Base-by-base conservation (phyloP, 2,329 filamentous ascomycete genomes). In the Stachybotrys echinatus region DNA sequence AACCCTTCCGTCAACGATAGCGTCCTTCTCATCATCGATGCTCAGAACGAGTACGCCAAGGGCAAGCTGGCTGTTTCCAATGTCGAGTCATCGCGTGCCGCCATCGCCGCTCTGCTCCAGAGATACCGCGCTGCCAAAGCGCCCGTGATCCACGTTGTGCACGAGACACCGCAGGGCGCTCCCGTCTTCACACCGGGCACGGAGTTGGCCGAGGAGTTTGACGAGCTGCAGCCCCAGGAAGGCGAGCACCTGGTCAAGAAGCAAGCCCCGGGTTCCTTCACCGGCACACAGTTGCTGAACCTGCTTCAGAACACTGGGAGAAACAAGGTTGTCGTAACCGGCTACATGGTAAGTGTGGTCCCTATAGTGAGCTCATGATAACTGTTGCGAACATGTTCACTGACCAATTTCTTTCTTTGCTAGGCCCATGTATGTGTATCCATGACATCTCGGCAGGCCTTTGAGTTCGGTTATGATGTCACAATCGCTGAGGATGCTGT, bases 111-210 rank as follows among this genome's bases (percentile, higher is more conserved):
- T 0, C 70, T 88, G 1, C 71, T 88, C 1, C 63, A 77, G 19
- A 80, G 74, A 53, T 88, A 87, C 65, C 76, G 85, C n/a, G 60
- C 69, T 1, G 74, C 70, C 0, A 65, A 68, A 3, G 74, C 74
- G 21, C 63, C 65, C 7, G 58, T 87, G 46, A 77, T 87, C 1
- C 84, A 88, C 59, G 70, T 88, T 6, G 66, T 81, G 10, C 84
- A 88, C 63, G 64, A 74, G 46, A 75, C 75, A 0, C 81, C 83
- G 2, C 27, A 34, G 27, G 27, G 27, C 14, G 80, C 84, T 1
- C 84, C 84, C 0, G 72, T 88, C 4, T 88, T 88, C 65, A 88
- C 84, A 0, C 79, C 81, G 0, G 72, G 70, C 4, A 87, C 83
- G 0, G 59, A 71, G 5, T 69, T 88, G 5, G 27, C 27, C 27